Conservation (phyloP, 169 alveolate genomes). For the Plasmodium inui region DNA sequence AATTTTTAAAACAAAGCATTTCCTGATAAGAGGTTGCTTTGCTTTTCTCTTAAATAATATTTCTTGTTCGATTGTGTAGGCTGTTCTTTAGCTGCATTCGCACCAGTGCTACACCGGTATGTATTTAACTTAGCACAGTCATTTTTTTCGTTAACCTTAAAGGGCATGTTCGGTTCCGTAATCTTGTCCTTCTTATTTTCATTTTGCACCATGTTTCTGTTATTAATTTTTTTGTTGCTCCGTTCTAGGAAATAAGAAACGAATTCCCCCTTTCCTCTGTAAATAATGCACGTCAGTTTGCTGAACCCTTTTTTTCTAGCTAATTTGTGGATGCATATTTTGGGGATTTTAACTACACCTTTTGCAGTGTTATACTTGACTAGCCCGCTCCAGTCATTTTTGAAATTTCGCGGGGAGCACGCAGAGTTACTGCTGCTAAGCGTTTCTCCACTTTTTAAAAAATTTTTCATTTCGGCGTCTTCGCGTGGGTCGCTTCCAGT, state of each 20-base stretch:
- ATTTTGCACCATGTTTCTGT: constrained; percentile 17
- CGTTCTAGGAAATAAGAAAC: constrained; percentile 58
- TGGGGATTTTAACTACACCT: constrained; percentile 52
- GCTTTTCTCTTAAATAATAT: constrained; percentile 52
- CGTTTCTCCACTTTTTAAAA: not conserved
- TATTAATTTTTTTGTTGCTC: constrained; percentile 24
- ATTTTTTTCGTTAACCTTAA: not conserved
- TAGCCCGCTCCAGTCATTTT: constrained; percentile 53
- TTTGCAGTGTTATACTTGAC: constrained; percentile 58
- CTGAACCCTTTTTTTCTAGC: constrained; percentile 64
- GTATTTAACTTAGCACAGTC: not conserved
- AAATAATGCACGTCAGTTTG: constrained; percentile 56
- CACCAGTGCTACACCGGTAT: not conserved
- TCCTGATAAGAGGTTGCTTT: not conserved
- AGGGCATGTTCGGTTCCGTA: not conserved
- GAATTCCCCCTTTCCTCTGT: constrained; percentile 71
- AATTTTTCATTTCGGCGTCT: not conserved
- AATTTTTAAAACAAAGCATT: constrained; percentile 14
- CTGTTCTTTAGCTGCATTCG: constrained; percentile 4
- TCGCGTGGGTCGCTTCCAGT: not conserved
- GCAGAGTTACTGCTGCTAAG: not conserved
- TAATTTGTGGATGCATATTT: constrained; percentile 58
- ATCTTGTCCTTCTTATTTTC: not conserved
- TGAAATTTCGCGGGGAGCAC: not conserved
- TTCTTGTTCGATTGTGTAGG: not conserved